phyloP scores from a whole-genome alignment of 1,284 basidiomycete genomes.

The Meira nashicola region DNA sequence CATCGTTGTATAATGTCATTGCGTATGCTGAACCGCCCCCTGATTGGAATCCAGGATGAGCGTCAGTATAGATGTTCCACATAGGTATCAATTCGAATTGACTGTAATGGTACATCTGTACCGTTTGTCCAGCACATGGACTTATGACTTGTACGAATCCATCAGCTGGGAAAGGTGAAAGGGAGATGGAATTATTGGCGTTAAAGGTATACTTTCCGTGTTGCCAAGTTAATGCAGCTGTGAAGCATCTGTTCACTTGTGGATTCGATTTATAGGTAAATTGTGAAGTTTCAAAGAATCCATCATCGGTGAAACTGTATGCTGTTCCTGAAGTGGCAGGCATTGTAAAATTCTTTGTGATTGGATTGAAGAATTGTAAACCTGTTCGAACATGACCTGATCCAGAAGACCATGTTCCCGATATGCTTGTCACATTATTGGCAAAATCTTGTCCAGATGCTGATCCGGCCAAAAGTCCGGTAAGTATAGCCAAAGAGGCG shows the following conservation, averaged over 20 bases:
- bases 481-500: no score
- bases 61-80: slow-evolving; percentile 30
- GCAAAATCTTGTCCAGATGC: no score
- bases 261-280: slow-evolving; percentile 40
- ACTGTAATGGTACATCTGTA: slow-evolving; percentile 29
- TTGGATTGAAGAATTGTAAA: slow-evolving; percentile 45
- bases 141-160: slow-evolving; percentile 42
- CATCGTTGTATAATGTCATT: slow-evolving; percentile 26
- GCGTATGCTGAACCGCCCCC: slow-evolving; percentile 25
- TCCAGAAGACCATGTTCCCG: slow-evolving; percentile 31
- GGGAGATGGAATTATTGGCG: slow-evolving; percentile 36
- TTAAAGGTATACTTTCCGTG: slow-evolving; percentile 45
- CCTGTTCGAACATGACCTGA: slow-evolving; percentile 26
- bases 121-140: slow-evolving; percentile 36
- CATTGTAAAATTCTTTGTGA: slow-evolving; percentile 39
- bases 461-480: no score
- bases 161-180: slow-evolving; percentile 37
- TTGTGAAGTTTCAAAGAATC: slow-evolving; percentile 40
- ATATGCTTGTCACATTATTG: slow-evolving; percentile 15
- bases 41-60: slow-evolving; percentile 29
- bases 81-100: slow-evolving; percentile 18
- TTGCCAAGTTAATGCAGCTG: slow-evolving; percentile 47
- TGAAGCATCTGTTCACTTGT: slow-evolving; percentile 40
- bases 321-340: slow-evolving; percentile 40
- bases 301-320: slow-evolving; percentile 48